These are phyloP conservation scores for Nephelium lappaceum DNA, from an alignment of 345 rosid species.

Conservation along the genomic window DNA sequence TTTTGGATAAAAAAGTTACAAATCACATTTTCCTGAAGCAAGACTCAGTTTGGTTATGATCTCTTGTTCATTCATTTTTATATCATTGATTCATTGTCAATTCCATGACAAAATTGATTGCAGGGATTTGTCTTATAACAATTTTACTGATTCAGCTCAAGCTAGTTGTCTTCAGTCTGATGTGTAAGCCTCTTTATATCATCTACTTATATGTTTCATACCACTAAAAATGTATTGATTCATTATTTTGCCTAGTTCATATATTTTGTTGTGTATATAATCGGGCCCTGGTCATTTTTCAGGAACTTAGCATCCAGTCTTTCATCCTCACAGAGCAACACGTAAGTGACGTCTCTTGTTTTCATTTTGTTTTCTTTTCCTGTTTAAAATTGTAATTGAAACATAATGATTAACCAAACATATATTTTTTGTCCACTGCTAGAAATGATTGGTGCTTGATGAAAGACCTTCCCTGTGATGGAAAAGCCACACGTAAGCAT, in stretches of 20 bases:
- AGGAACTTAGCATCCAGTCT: conserved; percentile 76
- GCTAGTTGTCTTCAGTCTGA: conserved; percentile 38
- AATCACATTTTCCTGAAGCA: neutral
- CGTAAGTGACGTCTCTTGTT: conserved; percentile 48
- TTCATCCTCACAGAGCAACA: conserved; percentile 39
- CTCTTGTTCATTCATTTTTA: neutral
- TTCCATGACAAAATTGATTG: conserved; percentile 15
- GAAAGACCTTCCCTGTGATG: conserved; percentile 65
- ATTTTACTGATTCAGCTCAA: conserved; percentile 51
- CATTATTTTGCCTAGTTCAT: conserved; percentile 1
- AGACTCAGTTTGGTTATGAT: neutral
- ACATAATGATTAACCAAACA: neutral
- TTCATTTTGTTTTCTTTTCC: conserved; percentile 4
- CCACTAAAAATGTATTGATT: neutral
- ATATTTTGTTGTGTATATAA: conserved; percentile 2
- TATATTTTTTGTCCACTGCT: conserved; percentile 12
- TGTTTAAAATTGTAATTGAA: conserved; percentile 2
- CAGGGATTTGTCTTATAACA: conserved; percentile 94
- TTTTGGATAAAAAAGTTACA: too few species aligned
- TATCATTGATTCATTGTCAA: neutral
- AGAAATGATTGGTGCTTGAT: conserved; percentile 69
- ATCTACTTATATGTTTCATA: neutral
- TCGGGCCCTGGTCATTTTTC: conserved; percentile 39
- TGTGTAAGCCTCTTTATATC: conserved; percentile 49
- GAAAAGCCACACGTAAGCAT: conserved; percentile 52